phyloP scores from a whole-genome alignment of 1,284 basidiomycete species.

The Boletus calvinii region DNA sequence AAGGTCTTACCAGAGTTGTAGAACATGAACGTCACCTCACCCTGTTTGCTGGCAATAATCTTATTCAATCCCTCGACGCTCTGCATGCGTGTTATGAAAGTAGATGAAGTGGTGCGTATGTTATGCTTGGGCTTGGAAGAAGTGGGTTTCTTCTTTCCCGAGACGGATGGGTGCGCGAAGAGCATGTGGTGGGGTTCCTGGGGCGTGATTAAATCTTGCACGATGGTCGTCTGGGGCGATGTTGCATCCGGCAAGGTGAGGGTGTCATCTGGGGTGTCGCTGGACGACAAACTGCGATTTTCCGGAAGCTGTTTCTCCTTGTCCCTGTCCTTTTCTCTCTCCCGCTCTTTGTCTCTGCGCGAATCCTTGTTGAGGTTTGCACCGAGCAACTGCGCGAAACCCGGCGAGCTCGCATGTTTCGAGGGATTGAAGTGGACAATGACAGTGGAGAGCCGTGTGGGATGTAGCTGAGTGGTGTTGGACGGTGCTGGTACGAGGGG shows the following conservation, averaged over 20 bases:
- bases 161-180: conserved; percentile 44
- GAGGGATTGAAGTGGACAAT: conserved; percentile 59
- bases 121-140: conserved; percentile 80
- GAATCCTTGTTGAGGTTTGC: conserved; percentile 41
- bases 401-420: conserved; percentile 55
- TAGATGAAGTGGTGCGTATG: conserved; percentile 83
- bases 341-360: conserved; percentile 53
- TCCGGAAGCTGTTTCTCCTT: conserved; percentile 49
- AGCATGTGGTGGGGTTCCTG: conserved; percentile 44
- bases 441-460: conserved; percentile 62
- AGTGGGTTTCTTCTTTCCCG: conserved; percentile 60
- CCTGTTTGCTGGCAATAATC: conserved; percentile 72
- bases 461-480: conserved; percentile 50
- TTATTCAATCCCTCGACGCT: conserved; percentile 75
- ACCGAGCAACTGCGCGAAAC: conserved; percentile 65
- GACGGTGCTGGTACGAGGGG: conserved; percentile 47
- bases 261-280: conserved; percentile 66
- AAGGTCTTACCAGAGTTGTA: conserved; percentile 81
- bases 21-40: conserved; percentile 81
- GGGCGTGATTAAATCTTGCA: conserved; percentile 36
- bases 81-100: conserved; percentile 85
- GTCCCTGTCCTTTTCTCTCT: conserved; percentile 58
- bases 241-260: conserved; percentile 41
- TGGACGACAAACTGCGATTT: conserved; percentile 73
- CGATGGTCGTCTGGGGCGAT: conserved; percentile 22